phyloP scores from a whole-genome alignment of 2,329 filamentous ascomycete species.

The Rhynchosporium graminicola region DNA sequence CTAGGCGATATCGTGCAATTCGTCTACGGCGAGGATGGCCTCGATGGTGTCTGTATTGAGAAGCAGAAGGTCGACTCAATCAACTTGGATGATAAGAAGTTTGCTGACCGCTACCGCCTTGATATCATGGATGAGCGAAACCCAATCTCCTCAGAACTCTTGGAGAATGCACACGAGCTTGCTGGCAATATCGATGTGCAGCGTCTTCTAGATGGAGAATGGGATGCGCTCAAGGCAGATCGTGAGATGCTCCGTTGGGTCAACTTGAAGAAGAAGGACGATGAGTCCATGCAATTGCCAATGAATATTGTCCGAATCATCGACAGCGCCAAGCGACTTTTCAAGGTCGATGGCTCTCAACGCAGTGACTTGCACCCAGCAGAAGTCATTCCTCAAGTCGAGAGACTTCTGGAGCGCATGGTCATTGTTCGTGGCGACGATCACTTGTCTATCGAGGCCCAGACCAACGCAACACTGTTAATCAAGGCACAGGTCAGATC shows the following conservation, averaged over 20 bases:
- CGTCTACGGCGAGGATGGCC: constrained; percentile 94
- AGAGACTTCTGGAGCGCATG: constrained; percentile 72
- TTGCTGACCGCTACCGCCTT: constrained; percentile 79
- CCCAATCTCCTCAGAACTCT: constrained; percentile 65
- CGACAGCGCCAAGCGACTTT: constrained; percentile 84
- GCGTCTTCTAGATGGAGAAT: constrained; percentile 84
- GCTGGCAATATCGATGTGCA: constrained; percentile 86
- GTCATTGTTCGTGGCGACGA: constrained; percentile 86
- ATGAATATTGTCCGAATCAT: constrained; percentile 91
- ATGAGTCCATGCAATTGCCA: constrained; percentile 86
- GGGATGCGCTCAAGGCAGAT: constrained; percentile 73
- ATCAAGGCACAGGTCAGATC: constrained; percentile 93
- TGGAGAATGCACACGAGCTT: constrained; percentile 87
- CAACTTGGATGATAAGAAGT: constrained; percentile 73
- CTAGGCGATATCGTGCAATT: constrained; percentile 96
- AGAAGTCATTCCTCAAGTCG: constrained; percentile 81
- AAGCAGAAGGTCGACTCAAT: constrained; percentile 88
- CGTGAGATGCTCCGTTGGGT: constrained; percentile 73
- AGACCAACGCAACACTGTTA: constrained; percentile 82
- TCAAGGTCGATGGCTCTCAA: constrained; percentile 82
- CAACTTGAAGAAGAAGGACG: constrained; percentile 68
- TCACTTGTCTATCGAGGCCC: constrained; percentile 78
- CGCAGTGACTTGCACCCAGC: constrained; percentile 88
- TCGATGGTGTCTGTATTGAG: constrained; percentile 92
- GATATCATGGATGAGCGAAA: constrained; percentile 74